phyloP scores from a whole-genome alignment of 352 stramenopile genomes.

The Pythium vanterpoolii region DNA sequence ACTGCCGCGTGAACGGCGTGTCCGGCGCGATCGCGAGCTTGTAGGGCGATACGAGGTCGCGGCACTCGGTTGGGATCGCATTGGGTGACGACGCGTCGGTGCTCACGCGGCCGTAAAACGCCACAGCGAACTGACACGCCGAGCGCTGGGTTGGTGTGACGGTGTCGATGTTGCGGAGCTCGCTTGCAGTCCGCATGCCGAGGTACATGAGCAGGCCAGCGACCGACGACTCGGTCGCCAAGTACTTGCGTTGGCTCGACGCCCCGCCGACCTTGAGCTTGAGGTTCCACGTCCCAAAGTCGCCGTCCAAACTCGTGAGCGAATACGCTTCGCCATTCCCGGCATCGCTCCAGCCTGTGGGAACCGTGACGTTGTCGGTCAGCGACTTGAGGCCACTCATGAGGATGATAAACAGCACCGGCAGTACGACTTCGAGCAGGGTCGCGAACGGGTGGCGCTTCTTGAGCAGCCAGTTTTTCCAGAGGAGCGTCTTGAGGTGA shows the following conservation, averaged over 20 bases:
- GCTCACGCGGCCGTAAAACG: constrained; percentile 28
- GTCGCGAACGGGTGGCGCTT: constrained; percentile 55
- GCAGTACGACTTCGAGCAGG: constrained; percentile 45
- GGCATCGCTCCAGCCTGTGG: constrained; percentile 52
- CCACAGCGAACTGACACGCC: constrained; percentile 30
- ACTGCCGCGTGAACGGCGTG: too few species aligned
- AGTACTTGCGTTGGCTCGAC: constrained; percentile 27
- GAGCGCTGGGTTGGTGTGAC: constrained; percentile 21
- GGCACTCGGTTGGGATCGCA: constrained; percentile 32
- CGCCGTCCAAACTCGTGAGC: constrained; percentile 47
- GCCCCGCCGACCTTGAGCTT: constrained; percentile 5
- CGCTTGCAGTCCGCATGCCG: constrained; percentile 31
- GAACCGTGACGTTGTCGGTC: constrained; percentile 50
- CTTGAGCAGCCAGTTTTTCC: constrained; percentile 78
- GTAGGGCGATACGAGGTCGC: constrained; percentile 39
- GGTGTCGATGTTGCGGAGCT: constrained; percentile 36
- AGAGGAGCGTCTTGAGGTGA: constrained; percentile 45
- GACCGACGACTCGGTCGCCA: constrained; percentile 50
- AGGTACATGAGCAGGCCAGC: constrained; percentile 49
- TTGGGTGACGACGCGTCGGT: constrained; percentile 31
- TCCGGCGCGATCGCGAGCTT: too few species aligned
- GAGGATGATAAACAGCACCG: constrained; percentile 65
- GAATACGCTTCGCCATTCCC: constrained; percentile 18
- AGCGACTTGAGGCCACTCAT: constrained; percentile 50
- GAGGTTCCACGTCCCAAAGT: constrained; percentile 23